Base-by-base conservation (phyloP, 2,329 filamentous ascomycete genomes). In the Aspergillus niger region DNA sequence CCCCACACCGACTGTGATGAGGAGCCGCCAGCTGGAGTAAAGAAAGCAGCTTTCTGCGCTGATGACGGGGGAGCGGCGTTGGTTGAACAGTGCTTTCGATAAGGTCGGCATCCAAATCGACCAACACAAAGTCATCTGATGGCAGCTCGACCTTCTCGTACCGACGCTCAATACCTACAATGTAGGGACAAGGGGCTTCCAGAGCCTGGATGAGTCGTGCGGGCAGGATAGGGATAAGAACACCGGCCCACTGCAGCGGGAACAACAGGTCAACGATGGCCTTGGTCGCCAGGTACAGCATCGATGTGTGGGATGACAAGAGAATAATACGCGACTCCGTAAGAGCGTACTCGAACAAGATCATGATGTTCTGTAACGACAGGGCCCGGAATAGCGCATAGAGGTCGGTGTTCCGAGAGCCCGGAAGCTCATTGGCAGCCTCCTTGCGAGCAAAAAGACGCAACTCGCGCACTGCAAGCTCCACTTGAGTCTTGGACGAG, bases 251-350 rank as follows among this genome's bases (percentile, higher is more conserved):
- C 65, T 92, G 90, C 55, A 98, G 81, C 7, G 93, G 94, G 74
- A 97, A 99, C 20, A 99, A 80, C 39, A 98, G 81, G 74, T 89
- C 93, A 32, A 86, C 86, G 59, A 98, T 81, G n/a, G 94, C 92
- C 74, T 92, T 89, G 70, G 91, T 96, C 38, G 92, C 94, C 48
- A 98, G 85, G 71, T 98, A 92, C 60, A 99, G 84, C 95, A 99
- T 98, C 54, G 92, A 89, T 1, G 94, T 95, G 74, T 99, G 93
- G 1, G 93, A 97, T 8, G 95, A 98, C 20, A 98, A 83, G 66
- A 99, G 89, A 72, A 99, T 97, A 76, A 99, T 97, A 60, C 94
- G 90, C 48, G 93, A 95, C 79, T 99, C 95, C 1, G 91, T 86
- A 74, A 99, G 84, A 66, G 92, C 91, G 76, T 94, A 97, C 80